Evolutionary conservation across 2,329 filamentous ascomycete genomes (phyloP).

Genomic region (Elsinoe arachidis): DNA sequence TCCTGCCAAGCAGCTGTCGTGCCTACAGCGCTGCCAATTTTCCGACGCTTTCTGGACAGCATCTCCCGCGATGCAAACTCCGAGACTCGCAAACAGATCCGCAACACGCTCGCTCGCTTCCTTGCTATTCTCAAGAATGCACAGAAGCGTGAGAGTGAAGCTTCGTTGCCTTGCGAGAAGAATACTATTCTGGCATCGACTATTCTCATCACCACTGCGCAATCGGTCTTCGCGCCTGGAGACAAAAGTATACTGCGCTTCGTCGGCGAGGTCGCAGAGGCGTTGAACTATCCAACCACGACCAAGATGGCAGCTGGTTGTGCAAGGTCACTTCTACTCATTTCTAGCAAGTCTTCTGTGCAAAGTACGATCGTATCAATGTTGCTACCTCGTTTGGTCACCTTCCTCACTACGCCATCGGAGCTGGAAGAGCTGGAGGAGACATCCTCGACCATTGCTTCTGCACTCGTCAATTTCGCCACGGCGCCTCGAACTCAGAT

Average conservation of each 20-base stretch:
- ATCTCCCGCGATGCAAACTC: conserved; percentile 46
- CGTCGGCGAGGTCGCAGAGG: conserved; percentile 74
- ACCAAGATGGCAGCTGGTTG: conserved; percentile 87
- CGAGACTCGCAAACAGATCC: conserved; percentile 60
- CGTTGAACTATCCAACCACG: conserved; percentile 70
- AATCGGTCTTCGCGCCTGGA: conserved; percentile 56
- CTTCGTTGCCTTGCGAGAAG: conserved; percentile 80
- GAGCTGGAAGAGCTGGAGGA: conserved; percentile 72
- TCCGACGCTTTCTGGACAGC: conserved; percentile 80
- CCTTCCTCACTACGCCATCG: conserved; percentile 57
- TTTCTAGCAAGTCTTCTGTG: conserved; percentile 52
- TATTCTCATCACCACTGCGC: conserved; percentile 75
- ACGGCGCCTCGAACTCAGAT: conserved; percentile 27
- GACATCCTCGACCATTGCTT: conserved; percentile 60
- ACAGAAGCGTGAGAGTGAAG: conserved; percentile 66
- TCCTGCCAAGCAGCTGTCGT: conserved; percentile 82
- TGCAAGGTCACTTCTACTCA: conserved; percentile 70
- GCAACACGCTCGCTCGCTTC: conserved; percentile 75
- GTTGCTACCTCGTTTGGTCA: conserved; percentile 64
- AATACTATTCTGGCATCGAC: conserved; percentile 84
- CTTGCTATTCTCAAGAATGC: conserved; percentile 68
- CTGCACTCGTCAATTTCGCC: conserved; percentile 68
- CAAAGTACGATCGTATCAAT: conserved; percentile 61
- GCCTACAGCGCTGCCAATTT: conserved; percentile 78
- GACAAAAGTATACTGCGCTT: conserved; percentile 58